Percentiles rank a stretch among this genome's conserved stretches.
Conservation (phyloP, 305 asterid species). For the Fraxinus greggii region DNA sequence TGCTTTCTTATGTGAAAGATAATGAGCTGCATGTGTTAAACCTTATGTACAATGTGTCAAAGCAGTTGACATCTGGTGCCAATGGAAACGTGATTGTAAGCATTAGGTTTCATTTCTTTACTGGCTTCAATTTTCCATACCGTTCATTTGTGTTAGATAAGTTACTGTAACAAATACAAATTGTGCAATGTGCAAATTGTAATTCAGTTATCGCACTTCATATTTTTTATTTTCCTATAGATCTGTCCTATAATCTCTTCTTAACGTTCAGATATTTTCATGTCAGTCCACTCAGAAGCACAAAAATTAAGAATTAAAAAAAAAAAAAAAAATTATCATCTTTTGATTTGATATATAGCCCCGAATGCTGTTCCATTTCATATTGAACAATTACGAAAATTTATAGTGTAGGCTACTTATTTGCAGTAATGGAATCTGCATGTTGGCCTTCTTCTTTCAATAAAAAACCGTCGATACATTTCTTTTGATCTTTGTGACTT, state of each 20-base stretch:
- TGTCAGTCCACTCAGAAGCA: not conserved
- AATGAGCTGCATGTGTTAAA: constrained; percentile 68
- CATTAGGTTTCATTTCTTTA: constrained; percentile 17
- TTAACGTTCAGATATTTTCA: constrained; percentile 2
- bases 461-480: not conserved
- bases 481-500: not conserved
- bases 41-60: constrained; percentile 45
- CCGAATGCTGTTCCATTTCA: not conserved
- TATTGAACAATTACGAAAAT: not conserved
- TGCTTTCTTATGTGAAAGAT: constrained; percentile 74
- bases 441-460: not conserved
- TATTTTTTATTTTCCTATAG: not conserved
- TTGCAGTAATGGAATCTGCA: not conserved
- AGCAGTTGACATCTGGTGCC: constrained; percentile 75
- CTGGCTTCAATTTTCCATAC: constrained; percentile 12
- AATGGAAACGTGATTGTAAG: constrained; percentile 60
- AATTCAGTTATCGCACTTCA: not conserved
- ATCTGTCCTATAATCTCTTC: not conserved
- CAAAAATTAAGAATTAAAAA: not conserved
- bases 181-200: not conserved
- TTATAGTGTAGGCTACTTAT: not conserved
- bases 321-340: not conserved
- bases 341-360: not conserved
- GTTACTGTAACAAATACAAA: not conserved
- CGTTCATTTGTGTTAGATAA: not conserved